Percentiles rank a stretch among this genome's conserved stretches.
These are phyloP conservation scores for Blastobotrys terrestris DNA, from an alignment of 805 yeast genomes.

Conservation along the genomic window DNA sequence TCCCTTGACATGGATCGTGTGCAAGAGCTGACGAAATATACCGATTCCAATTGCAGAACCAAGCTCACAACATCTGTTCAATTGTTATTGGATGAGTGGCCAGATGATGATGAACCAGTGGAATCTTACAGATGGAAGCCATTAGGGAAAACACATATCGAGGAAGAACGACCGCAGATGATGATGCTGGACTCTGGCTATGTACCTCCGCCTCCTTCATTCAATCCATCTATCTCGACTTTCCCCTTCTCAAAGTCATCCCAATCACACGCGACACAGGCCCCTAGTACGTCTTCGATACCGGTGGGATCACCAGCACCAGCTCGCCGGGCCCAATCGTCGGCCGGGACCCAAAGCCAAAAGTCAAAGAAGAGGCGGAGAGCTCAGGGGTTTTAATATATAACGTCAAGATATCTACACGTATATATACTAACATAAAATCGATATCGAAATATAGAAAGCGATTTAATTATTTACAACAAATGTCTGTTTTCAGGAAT, in stretches of 20 bases:
- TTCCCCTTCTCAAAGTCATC: not conserved
- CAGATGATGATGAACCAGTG: not conserved
- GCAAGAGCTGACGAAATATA: not conserved
- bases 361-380: slow-evolving; percentile 1
- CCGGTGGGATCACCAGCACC: not conserved
- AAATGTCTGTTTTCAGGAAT: no score
- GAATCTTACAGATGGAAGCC: not conserved
- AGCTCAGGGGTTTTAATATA: slow-evolving; percentile 2
- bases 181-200: not conserved
- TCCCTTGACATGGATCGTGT: not conserved
- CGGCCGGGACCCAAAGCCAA: not conserved
- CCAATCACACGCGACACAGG: not conserved
- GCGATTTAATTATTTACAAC: no score
- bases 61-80: not conserved
- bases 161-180: not conserved
- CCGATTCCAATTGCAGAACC: not conserved
- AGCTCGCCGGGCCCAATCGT: not conserved
- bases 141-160: not conserved
- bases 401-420: not conserved
- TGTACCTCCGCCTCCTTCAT: slow-evolving; percentile 2
- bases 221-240: not conserved
- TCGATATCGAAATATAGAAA: not conserved
- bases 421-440: not conserved
- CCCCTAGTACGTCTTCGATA: not conserved
- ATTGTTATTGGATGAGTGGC: slow-evolving; percentile 1